phyloP scores from a whole-genome alignment of 2,329 filamentous ascomycete genomes.

The Aspergillus pseudoglaucus region DNA sequence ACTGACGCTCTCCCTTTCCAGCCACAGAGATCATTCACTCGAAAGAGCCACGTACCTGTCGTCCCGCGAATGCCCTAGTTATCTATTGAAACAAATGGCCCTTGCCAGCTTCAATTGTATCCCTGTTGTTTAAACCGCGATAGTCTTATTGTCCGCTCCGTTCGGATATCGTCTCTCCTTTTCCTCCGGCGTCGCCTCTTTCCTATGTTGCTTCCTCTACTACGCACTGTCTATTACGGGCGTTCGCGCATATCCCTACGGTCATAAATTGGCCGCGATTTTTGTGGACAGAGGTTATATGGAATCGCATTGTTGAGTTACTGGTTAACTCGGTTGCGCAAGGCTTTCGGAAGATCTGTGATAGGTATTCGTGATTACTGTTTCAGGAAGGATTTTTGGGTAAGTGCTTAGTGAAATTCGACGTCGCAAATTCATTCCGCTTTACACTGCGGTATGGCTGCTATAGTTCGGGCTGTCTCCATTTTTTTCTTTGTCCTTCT shows the following conservation, averaged over 20 bases:
- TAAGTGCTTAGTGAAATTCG: not conserved
- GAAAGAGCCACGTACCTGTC: not conserved
- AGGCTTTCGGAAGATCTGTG: not conserved
- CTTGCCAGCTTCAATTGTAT: not conserved
- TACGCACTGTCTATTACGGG: not conserved
- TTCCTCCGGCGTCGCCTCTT: not conserved
- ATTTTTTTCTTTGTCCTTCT: no score
- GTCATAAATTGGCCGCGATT: not conserved
- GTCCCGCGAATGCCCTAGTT: conserved; percentile 1
- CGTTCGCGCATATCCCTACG: not conserved
- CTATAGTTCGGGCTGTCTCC: no score
- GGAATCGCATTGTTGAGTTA: not conserved
- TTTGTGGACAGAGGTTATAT: not conserved
- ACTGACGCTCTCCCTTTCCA: not conserved
- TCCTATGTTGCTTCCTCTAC: conserved; percentile 1
- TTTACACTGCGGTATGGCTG: no score
- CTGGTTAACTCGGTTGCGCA: not conserved
- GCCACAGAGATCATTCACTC: not conserved
- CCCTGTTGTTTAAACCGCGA: not conserved
- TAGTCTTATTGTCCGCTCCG: not conserved
- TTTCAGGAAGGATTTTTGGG: not conserved
- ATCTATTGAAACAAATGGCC: not conserved
- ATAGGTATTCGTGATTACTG: not conserved
- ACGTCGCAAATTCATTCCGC: not conserved
- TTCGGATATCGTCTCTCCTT: not conserved